Percentiles rank a stretch among this genome's conserved stretches.
phyloP scores from a whole-genome alignment of 108 stramenopile genomes.

The Mediolabrus comicus region DNA sequence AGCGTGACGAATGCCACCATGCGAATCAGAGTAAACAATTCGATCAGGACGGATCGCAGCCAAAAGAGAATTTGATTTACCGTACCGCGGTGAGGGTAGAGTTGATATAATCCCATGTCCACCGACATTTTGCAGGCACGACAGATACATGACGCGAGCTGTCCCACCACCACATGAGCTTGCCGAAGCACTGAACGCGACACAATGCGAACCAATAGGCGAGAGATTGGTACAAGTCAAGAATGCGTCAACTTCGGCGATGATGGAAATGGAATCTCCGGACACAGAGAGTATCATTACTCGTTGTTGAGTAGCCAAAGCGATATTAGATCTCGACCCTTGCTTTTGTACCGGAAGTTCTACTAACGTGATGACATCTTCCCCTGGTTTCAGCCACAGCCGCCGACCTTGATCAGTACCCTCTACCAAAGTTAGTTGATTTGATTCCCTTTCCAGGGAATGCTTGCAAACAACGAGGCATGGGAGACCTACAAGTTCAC shows the following conservation, averaged over 20 bases:
- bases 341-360: slow-evolving; percentile 57
- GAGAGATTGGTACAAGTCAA: slow-evolving; percentile 49
- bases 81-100: slow-evolving; percentile 46
- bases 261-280: slow-evolving; percentile 37
- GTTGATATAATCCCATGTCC: slow-evolving; percentile 59
- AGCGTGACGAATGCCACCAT: slow-evolving; percentile 51
- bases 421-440: slow-evolving; percentile 42
- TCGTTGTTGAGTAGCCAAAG: slow-evolving; percentile 64
- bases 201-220: slow-evolving; percentile 77
- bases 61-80: slow-evolving; percentile 37
- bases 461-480: slow-evolving; percentile 55
- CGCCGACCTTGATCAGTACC: slow-evolving; percentile 15
- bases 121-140: slow-evolving; percentile 47
- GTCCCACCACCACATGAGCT: slow-evolving; percentile 18
- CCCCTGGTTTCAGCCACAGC: slow-evolving; percentile 61
- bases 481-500: slow-evolving; percentile 29
- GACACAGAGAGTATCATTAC: slow-evolving; percentile 63
- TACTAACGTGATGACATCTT: slow-evolving; percentile 55
- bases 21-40: slow-evolving; percentile 48
- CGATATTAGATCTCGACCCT: slow-evolving; percentile 46
- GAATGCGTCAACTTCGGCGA: slow-evolving; percentile 43
- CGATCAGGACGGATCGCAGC: slow-evolving; percentile 77
- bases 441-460: slow-evolving; percentile 26
- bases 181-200: slow-evolving; percentile 58
- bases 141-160: slow-evolving; percentile 65